Percentiles rank a stretch among this genome's conserved stretches.
These are phyloP conservation scores for Anisodus tanguticus DNA, from an alignment of 257 asterid genomes.

Conservation along the genomic window DNA sequence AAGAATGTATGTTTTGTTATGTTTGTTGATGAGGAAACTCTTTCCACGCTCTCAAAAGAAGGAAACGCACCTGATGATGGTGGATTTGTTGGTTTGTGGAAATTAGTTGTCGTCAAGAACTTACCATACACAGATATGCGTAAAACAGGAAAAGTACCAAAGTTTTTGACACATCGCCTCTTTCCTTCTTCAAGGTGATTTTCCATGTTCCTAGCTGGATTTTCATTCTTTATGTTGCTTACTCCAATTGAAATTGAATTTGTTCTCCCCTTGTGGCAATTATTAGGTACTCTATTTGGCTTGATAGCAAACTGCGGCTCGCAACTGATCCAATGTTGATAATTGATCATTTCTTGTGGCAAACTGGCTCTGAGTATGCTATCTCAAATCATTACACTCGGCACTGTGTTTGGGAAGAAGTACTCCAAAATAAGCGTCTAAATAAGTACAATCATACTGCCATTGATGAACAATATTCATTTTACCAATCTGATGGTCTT, in stretches of 20 bases:
- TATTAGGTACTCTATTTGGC: conserved; percentile 89
- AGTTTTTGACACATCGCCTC: conserved; percentile 84
- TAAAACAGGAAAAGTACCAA: conserved; percentile 95
- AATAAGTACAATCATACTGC: conserved; percentile 83
- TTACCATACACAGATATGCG: conserved; percentile 83
- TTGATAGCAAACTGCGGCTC: conserved; percentile 92
- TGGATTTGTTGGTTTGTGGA: conserved; percentile 87
- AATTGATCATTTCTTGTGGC: conserved; percentile 84
- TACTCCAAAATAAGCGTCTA: conserved; percentile 81
- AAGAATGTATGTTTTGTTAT: conserved; percentile 81
- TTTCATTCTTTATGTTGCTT: conserved; percentile 19
- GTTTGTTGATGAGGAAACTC: conserved; percentile 85
- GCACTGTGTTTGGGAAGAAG: conserved; percentile 97
- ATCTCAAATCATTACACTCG: conserved; percentile 89
- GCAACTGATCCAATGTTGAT: conserved; percentile 84
- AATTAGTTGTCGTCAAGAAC: conserved; percentile 69
- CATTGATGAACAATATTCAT: conserved; percentile 78
- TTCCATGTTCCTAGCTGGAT: conserved; percentile 31
- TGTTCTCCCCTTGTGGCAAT: conserved; percentile 30
- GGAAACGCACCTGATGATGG: conserved; percentile 71
- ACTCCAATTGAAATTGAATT: conserved; percentile 30
- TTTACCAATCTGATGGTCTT: conserved; percentile 87
- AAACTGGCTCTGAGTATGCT: conserved; percentile 79
- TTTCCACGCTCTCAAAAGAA: conserved; percentile 67
- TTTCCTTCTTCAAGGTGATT: conserved; percentile 92